Base-by-base conservation (phyloP, 1,284 basidiomycete species). In the Termitomyces sp. region DNA sequence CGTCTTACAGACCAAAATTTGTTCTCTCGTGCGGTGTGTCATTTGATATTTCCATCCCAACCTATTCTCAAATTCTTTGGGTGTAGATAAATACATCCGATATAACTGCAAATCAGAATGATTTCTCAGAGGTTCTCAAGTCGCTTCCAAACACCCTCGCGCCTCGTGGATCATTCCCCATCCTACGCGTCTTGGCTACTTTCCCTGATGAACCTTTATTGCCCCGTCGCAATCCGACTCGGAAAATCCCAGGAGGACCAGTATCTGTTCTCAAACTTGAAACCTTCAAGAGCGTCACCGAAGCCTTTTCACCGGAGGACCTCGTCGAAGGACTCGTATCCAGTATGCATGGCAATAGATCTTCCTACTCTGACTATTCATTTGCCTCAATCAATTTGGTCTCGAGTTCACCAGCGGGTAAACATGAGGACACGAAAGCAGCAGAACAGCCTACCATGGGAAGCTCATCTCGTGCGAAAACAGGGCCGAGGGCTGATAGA, bases 311-410 rank as follows among this genome's bases (percentile, higher is more conserved):
- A 40, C 33, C 34, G 15, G 36, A 26, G 12, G 34, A 52, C 24
- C 42, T 52, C 1, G 13, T 52, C 10, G 51, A 52, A 28, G 50
- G 30, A 21, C 41, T 51, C 13, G 19, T 51, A n/a, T 51, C 41
- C 5, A 51, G 50, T 13, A 43, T 51, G 40, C 50, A 51, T 17
- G 21, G 15, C 17, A 41, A 24, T 28, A 51, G 50, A n/a, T 41
- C 28, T 43, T 12, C 40, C 9, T 51, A 51, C 12, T 19, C 19
- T 10, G 41, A 43, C 3, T 24, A 34, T 10, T 24, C 31, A 5
- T 50, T 50, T 19, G 10, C 19, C 13, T 19, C 50, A 1, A 26
- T 51, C 31, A 17, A n/a, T 6, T 1, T n/a, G 6, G 30, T 7
- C 7, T n/a, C n/a, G 19, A 46, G 17, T 19, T 21, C n/a, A 46